Conservation (phyloP, 345 rosid species). For the Euphorbia peplus region DNA sequence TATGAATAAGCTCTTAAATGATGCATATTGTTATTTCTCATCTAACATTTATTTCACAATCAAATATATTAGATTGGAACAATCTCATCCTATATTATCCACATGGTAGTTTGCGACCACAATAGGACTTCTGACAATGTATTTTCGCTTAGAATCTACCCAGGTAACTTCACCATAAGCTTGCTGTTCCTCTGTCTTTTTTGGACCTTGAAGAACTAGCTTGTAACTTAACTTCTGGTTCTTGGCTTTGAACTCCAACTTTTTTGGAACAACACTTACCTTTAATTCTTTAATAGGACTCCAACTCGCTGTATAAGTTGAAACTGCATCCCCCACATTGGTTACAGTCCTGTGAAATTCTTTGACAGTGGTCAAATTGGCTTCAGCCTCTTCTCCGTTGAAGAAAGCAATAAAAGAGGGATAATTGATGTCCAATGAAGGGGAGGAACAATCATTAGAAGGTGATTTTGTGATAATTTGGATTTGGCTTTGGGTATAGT, state of each 20-base stretch:
- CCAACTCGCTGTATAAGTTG: conserved; percentile 34
- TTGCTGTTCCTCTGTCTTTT: conserved; percentile 1
- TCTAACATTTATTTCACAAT: too few relatives aligned
- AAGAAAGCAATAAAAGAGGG: conserved; percentile 54
- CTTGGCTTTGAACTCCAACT: conserved; percentile 40
- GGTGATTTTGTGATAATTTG: conserved; percentile 42
- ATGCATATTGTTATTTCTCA: too few relatives aligned
- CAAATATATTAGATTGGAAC: background rate
- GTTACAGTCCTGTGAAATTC: conserved; percentile 55
- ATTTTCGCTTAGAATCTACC: conserved; percentile 37
- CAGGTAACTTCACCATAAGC: conserved; percentile 44
- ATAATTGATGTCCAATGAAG: conserved; percentile 50
- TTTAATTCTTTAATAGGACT: conserved; percentile 30
- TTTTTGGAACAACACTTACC: conserved; percentile 33
- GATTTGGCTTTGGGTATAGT: conserved; percentile 44
- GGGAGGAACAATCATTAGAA: conserved; percentile 32
- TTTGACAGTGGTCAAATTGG: background rate
- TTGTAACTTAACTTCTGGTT: conserved; percentile 41
- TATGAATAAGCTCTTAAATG: too few relatives aligned
- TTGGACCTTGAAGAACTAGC: conserved; percentile 37
- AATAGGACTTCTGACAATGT: conserved; percentile 50
- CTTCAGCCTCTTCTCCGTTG: background rate
- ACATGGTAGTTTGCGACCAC: conserved; percentile 23
- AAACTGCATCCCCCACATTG: conserved; percentile 37
- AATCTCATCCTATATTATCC: background rate